phyloP scores from a whole-genome alignment of 1,139 yeast species.

The Taphrina confusa region DNA sequence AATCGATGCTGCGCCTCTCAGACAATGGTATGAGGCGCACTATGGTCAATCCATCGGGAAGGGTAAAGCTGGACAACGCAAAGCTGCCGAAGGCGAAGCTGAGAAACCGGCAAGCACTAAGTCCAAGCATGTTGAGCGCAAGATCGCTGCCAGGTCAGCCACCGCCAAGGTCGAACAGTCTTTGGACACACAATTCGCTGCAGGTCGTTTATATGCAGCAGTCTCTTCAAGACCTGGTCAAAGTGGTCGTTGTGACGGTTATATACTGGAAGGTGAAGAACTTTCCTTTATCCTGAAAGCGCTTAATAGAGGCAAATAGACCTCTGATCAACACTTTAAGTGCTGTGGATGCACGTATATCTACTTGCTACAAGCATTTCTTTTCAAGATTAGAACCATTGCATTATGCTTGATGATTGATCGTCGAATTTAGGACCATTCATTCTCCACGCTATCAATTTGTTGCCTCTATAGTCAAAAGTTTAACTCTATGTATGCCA shows the following conservation, averaged over 20 bases:
- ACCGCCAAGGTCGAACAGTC: conserved; percentile 82
- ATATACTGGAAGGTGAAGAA: conserved; percentile 99
- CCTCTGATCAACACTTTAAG: too few species aligned
- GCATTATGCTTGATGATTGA: too few species aligned
- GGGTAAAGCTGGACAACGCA: conserved; percentile 50
- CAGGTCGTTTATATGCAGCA: conserved; percentile 98
- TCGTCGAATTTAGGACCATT: too few species aligned
- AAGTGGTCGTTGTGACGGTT: conserved; percentile 99
- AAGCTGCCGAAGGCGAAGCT: conserved; percentile 47
- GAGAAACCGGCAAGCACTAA: conserved; percentile 52
- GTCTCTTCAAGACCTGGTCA: conserved; percentile 99
- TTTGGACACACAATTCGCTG: conserved; percentile 93
- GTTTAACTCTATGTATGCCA: too few species aligned
- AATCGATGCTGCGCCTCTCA: conserved; percentile 99
- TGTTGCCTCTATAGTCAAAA: too few species aligned
- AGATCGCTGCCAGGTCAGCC: conserved; percentile 87
- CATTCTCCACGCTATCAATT: too few species aligned
- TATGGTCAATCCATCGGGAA: conserved; percentile 92
- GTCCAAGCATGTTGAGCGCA: conserved; percentile 85
- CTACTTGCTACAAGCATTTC: too few species aligned
- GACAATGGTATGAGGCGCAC: conserved; percentile 98
- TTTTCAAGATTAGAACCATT: too few species aligned
- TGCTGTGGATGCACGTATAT: too few species aligned
- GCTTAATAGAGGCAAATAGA: conserved; percentile 11
- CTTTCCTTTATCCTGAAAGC: conserved; percentile 47